Evolutionary conservation across 1,284 basidiomycete species (phyloP).

Genomic region (Cutaneotrichosporon sp.): DNA sequence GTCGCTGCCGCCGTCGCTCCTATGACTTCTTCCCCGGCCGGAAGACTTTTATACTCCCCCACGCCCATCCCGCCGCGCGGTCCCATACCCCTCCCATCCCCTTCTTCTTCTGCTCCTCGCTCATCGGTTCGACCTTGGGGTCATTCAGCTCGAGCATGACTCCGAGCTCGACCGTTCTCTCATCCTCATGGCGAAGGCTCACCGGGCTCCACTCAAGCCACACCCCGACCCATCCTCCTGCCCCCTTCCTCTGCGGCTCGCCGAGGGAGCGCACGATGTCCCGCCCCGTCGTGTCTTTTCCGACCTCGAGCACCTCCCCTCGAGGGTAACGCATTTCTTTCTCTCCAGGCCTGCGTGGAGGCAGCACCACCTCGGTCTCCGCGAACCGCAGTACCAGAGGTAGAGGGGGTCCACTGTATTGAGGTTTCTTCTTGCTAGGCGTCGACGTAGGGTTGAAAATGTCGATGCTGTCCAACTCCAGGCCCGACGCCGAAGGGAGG

Average conservation of each 20-base stretch:
- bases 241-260: slow-evolving; percentile 80
- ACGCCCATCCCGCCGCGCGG: slow-evolving; percentile 40
- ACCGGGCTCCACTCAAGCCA: slow-evolving; percentile 85
- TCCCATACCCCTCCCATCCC: slow-evolving; percentile 46
- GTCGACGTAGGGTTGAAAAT: slow-evolving; percentile 59
- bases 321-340: slow-evolving; percentile 19
- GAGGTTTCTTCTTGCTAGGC: slow-evolving; percentile 3
- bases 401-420: slow-evolving; percentile 47
- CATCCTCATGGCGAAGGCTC: background rate
- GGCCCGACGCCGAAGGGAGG: slow-evolving; percentile 54
- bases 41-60: slow-evolving; percentile 43
- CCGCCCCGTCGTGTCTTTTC: slow-evolving; percentile 60
- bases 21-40: background rate
- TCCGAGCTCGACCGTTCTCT: slow-evolving; percentile 22
- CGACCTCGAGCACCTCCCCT: slow-evolving; percentile 53
- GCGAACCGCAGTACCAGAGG: slow-evolving; percentile 55
- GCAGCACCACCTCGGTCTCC: slow-evolving; percentile 50
- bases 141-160: slow-evolving; percentile 42
- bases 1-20: no score
- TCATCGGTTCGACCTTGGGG: slow-evolving; percentile 20
- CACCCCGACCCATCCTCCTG: slow-evolving; percentile 80
- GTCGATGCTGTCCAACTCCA: slow-evolving; percentile 64
- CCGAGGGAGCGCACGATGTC: slow-evolving; percentile 68
- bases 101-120: slow-evolving; percentile 27
- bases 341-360: slow-evolving; percentile 21